Percentiles rank a stretch among this genome's conserved stretches.
phyloP scores from a whole-genome alignment of 208 protist genomes.

The Trypanosoma platydactyli region DNA sequence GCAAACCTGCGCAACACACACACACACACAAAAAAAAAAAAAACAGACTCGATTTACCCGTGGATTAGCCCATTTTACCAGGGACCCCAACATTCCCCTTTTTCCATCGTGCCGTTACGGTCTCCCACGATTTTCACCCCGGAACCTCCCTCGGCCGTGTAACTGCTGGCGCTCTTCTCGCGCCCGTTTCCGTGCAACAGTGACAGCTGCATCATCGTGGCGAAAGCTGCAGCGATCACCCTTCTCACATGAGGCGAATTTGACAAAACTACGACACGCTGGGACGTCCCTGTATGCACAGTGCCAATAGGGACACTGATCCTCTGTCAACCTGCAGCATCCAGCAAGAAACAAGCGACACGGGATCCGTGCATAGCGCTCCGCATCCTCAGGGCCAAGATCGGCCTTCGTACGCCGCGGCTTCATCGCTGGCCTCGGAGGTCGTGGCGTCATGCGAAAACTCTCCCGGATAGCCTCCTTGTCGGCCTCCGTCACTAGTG shows the following conservation, averaged over 20 bases:
- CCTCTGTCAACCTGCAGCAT: slow-evolving; percentile 42
- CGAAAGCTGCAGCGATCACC: slow-evolving; percentile 71
- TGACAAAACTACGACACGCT: slow-evolving; percentile 58
- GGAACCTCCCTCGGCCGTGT: background rate
- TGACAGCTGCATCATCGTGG: slow-evolving; percentile 57
- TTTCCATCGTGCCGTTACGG: background rate
- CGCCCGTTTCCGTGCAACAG: slow-evolving; percentile 32
- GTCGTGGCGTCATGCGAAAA: slow-evolving; percentile 46
- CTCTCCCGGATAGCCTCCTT: slow-evolving; percentile 68
- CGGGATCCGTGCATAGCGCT: slow-evolving; percentile 45
- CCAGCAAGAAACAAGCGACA: slow-evolving; percentile 68
- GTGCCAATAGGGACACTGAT: slow-evolving; percentile 80
- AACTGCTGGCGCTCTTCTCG: slow-evolving; percentile 31
- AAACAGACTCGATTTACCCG: background rate
- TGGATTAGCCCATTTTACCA: slow-evolving; percentile 11
- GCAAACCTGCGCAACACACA: background rate
- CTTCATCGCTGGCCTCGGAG: slow-evolving; percentile 26
- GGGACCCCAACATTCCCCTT: slow-evolving; percentile 6
- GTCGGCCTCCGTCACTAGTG: slow-evolving; percentile 74
- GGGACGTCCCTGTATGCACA: slow-evolving; percentile 64
- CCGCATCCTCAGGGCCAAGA: slow-evolving; percentile 46
- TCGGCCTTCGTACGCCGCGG: slow-evolving; percentile 46
- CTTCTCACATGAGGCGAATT: slow-evolving; percentile 54
- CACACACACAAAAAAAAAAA: slow-evolving; percentile 10
- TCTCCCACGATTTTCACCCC: background rate